Evolutionary conservation across 164 flowering plant species (phyloP).

Genomic region (Santalum album): DNA sequence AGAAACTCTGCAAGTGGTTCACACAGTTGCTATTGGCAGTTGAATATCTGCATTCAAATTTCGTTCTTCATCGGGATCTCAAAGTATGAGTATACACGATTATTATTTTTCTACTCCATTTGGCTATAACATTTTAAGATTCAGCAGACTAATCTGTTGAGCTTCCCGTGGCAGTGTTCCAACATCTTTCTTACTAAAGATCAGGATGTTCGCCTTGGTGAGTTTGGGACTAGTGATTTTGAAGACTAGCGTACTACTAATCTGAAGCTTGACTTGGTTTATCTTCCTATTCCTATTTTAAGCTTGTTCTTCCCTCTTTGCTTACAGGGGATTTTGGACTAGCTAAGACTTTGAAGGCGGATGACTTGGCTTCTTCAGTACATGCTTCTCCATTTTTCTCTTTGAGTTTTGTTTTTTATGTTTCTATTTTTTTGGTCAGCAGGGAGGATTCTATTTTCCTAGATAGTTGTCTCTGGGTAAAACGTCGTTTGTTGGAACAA

Average conservation of each 20-base stretch:
- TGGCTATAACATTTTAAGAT: neutral
- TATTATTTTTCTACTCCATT: neutral
- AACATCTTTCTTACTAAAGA: slow-evolving; percentile 96
- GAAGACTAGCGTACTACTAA: neutral
- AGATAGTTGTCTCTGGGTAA: too few species aligned
- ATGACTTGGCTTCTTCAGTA: slow-evolving; percentile 98
- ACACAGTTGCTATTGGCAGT: slow-evolving; percentile 85
- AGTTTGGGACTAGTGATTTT: slow-evolving; percentile 14
- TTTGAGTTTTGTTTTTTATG: neutral
- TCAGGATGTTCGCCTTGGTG: slow-evolving; percentile 91
- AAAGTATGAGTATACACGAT: slow-evolving; percentile 43
- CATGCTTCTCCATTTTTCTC: slow-evolving; percentile 11
- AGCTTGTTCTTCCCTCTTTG: slow-evolving; percentile 6
- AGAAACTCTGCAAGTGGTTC: slow-evolving; percentile 98
- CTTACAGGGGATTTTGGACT: slow-evolving; percentile 95
- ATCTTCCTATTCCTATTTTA: neutral
- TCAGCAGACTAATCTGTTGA: slow-evolving; percentile 12
- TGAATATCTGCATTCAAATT: slow-evolving; percentile 87
- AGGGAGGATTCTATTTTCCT: neutral
- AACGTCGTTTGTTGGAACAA: too few species aligned
- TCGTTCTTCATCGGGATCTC: slow-evolving; percentile 85
- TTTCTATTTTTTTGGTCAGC: slow-evolving; percentile 35
- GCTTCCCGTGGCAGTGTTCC: slow-evolving; percentile 63
- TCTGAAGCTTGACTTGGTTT: neutral
- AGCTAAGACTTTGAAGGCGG: slow-evolving; percentile 91